A percentile compares a stretch with the other conserved stretches of the same genome.
phyloP scores from a whole-genome alignment of 2,329 filamentous ascomycete species.

The Colletotrichum spinosum region DNA sequence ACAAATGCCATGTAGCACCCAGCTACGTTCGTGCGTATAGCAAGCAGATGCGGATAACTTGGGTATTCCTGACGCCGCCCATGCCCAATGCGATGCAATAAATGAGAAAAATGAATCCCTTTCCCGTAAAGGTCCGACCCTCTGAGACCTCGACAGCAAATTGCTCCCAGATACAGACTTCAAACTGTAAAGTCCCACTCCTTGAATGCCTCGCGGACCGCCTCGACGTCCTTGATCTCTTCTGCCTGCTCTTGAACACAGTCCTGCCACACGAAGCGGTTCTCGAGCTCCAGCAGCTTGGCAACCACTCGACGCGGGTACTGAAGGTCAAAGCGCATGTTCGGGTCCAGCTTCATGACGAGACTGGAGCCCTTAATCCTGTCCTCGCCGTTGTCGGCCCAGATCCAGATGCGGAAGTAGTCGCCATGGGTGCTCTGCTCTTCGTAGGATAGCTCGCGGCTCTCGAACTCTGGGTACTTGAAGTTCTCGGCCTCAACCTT shows the following conservation, averaged over 20 bases:
- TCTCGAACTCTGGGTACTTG: conserved; percentile 63
- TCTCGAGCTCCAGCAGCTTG: conserved; percentile 85
- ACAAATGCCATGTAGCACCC: neutral
- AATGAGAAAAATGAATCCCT: conserved; percentile 11
- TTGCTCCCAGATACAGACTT: conserved; percentile 19
- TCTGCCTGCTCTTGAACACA: conserved; percentile 82
- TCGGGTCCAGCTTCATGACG: conserved; percentile 78
- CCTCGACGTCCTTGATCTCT: conserved; percentile 81
- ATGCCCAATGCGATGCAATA: conserved; percentile 26
- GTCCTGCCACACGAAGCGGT: conserved; percentile 86
- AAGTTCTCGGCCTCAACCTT: conserved; percentile 86
- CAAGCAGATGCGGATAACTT: conserved; percentile 29
- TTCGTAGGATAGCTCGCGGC: conserved; percentile 61
- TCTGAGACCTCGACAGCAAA: neutral
- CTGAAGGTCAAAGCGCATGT: conserved; percentile 87
- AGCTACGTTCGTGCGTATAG: neutral
- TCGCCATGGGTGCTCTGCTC: conserved; percentile 65
- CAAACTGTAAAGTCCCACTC: conserved; percentile 83
- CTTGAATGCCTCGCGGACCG: conserved; percentile 85
- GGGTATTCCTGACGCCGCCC: conserved; percentile 36
- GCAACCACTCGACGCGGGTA: conserved; percentile 90
- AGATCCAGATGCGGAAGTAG: conserved; percentile 87
- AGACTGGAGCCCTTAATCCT: conserved; percentile 75
- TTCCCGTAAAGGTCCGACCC: neutral
- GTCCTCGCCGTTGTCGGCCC: conserved; percentile 69